phyloP scores from a whole-genome alignment of 495 filamentous ascomycete genomes.

The Chaetomium cochliodes region DNA sequence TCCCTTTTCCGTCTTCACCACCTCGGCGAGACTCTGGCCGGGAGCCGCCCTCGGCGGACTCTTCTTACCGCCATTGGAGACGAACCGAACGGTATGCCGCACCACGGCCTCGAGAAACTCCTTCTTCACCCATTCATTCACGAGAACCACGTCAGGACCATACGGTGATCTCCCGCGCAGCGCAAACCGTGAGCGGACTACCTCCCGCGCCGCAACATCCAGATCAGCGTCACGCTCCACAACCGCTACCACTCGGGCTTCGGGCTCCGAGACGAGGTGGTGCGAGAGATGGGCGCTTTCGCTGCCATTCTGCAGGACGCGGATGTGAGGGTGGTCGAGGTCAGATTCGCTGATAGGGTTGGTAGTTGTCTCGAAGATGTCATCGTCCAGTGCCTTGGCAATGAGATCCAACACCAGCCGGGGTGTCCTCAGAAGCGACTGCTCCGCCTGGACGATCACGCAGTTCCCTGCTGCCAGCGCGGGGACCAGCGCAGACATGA shows the following conservation, averaged over 20 bases:
- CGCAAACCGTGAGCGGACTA: constrained; percentile 51
- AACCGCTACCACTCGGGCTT: constrained; percentile 40
- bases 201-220: constrained; percentile 43
- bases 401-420: constrained; percentile 11
- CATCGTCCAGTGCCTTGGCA: not conserved
- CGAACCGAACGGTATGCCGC: constrained; percentile 16
- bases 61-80: not conserved
- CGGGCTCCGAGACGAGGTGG: constrained; percentile 35
- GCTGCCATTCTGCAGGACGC: constrained; percentile 12
- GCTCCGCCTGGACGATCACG: constrained; percentile 38
- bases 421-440: constrained; percentile 2
- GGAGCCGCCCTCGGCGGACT: not conserved
- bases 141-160: constrained; percentile 54
- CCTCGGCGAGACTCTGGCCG: not conserved
- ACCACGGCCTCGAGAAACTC: constrained; percentile 44
- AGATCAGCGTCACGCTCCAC: constrained; percentile 39
- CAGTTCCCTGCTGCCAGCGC: constrained; percentile 55
- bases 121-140: constrained; percentile 56
- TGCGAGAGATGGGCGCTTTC: not conserved
- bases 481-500: constrained; percentile 48
- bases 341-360: not conserved
- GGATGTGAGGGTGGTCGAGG: constrained; percentile 27
- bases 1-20: constrained; percentile 2
- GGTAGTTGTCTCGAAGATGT: constrained; percentile 2
- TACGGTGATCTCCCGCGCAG: constrained; percentile 53